Evolutionary conservation across 2,329 filamentous ascomycete species (phyloP), one percentile per base, ranked within the genome.

Genomic region (Alternaria sp.): DNA sequence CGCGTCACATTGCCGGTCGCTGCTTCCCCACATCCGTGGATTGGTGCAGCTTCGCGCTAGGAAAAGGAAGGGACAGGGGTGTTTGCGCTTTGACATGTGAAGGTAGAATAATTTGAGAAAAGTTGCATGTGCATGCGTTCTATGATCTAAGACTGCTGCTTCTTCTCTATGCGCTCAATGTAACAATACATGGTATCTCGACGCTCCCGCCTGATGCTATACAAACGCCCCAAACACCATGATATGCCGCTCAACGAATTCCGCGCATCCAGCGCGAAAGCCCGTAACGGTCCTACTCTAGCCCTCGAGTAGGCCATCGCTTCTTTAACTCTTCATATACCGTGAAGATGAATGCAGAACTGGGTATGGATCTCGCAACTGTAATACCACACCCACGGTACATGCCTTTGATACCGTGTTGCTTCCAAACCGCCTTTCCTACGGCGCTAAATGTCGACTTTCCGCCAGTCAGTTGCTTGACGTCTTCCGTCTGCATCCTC

Each of bases 301-400:
- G n/a, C 32, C 40, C 26, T 45, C 64, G 65, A 32, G 71, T 71
- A 36, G 75, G 72, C 77, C 77, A 80, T 32, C 71, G 69, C 68
- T 74, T 78, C 82, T 93, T 93, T 79, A 99, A 80, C 13, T 90
- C 91, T 81, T 98, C 96, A 77, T 94, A 98, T 65, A 98, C 89
- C 65, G 96, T 94, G 76, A 99, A 99, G 64, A 99, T 99, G 76
- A 98, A 93, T 8, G 96, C 96, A n/a, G 94, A 97, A 80, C 94
- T 97, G 3, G 96, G 96, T 30, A 93, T 94, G 36, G 93, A 91
- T 64, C 96, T 88, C 30, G 90, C 85, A 49, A 96, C 93, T 0
- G 96, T 99, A 69, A 99, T 96, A 30, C 96, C 96, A 73, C 96
- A 99, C 4, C 96, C 96, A 57, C 95, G 89, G 79, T 99, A 99